Evolutionary conservation across 108 stramenopile species (phyloP).

Genomic region (Cyclotella atomus): DNA sequence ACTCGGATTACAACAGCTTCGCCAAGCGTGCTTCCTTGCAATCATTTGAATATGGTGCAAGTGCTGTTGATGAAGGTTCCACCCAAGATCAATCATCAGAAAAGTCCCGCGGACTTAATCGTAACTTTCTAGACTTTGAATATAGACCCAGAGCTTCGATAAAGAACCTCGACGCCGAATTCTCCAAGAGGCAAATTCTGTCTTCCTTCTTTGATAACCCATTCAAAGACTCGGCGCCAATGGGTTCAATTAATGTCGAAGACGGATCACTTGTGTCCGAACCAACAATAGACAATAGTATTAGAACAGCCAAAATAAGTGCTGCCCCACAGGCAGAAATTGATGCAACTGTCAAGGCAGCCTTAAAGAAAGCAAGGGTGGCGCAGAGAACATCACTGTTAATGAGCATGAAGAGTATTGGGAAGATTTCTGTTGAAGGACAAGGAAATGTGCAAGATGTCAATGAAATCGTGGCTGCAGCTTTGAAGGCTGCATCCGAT

Average conservation of each 20-base stretch:
- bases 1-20: neutral
- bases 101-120: too few species aligned
- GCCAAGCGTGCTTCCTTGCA: neutral
- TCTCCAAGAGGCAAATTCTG: neutral
- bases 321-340: neutral
- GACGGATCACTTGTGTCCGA: neutral
- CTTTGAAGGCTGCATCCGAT: neutral
- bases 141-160: neutral
- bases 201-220: neutral
- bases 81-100: neutral
- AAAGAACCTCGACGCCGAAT: neutral
- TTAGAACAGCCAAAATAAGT: neutral
- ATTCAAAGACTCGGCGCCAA: neutral
- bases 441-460: neutral
- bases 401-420: constrained; percentile 1
- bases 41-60: neutral
- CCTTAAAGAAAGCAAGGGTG: neutral
- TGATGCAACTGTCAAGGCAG: neutral
- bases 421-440: constrained; percentile 5
- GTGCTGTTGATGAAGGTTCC: neutral
- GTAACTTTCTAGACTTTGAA: neutral
- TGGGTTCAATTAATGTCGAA: neutral
- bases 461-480: constrained; percentile 10
- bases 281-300: constrained; percentile 9
- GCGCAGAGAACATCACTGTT: neutral